Conservation (phyloP, 305 asterid species). For the Solanum hybrid region DNA sequence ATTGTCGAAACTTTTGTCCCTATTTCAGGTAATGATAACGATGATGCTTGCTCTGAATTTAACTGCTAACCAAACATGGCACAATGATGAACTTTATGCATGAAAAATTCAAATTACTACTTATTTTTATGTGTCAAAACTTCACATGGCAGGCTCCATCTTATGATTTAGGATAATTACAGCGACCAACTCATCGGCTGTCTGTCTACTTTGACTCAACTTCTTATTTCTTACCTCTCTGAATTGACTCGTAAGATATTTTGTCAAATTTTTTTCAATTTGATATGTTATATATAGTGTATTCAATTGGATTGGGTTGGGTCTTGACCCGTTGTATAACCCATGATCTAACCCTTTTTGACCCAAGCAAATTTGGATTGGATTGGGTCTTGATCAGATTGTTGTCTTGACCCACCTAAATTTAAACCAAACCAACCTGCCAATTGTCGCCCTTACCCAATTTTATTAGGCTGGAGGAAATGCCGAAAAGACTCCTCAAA, state of each 20-base stretch:
- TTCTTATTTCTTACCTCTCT: background rate
- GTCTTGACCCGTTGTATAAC: background rate
- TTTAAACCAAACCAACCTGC: too few species aligned
- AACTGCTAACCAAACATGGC: background rate
- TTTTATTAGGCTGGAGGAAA: too few species aligned
- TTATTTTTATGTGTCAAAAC: background rate
- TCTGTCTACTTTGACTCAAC: background rate
- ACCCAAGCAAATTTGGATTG: background rate
- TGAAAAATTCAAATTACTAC: background rate
- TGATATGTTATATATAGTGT: too few species aligned
- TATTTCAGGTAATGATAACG: background rate
- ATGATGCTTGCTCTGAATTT: background rate
- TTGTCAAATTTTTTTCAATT: too few species aligned
- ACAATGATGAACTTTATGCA: background rate
- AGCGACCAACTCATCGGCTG: background rate
- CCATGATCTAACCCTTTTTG: background rate
- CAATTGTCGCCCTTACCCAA: too few species aligned
- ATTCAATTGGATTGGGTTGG: background rate
- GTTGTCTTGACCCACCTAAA: background rate
- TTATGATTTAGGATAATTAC: background rate
- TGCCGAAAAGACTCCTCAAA: background rate
- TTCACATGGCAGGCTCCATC: background rate
- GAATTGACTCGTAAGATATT: too few species aligned
- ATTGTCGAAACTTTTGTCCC: background rate
- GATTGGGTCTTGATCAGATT: background rate